Percentiles rank a stretch among this genome's conserved stretches.
Conservation (phyloP, 805 yeast genomes). For the Jamesozyma rosinii region DNA sequence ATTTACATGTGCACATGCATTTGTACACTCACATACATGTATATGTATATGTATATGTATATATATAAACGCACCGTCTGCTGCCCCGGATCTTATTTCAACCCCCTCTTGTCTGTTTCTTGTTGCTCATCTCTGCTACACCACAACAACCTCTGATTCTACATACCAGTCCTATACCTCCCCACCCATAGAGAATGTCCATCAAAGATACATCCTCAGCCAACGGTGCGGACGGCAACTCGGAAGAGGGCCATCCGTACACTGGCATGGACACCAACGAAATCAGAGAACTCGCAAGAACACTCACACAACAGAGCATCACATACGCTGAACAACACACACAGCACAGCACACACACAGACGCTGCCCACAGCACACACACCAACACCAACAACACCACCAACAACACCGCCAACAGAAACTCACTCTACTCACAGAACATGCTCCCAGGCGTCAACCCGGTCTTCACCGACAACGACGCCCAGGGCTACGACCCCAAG, state of each 20-base stretch:
- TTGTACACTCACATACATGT: too few relatives aligned
- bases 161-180: too few relatives aligned
- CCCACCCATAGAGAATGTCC: too few relatives aligned
- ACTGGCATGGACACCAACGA: conserved; percentile 33
- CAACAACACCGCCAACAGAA: neutral
- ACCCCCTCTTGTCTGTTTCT: too few relatives aligned
- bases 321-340: neutral
- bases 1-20: too few relatives aligned
- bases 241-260: conserved; percentile 12
- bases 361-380: neutral
- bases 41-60: too few relatives aligned
- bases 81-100: too few relatives aligned
- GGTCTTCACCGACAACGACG: conserved; percentile 6
- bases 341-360: neutral
- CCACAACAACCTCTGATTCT: too few relatives aligned
- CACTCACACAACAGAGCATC: conserved; percentile 16
- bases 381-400: neutral
- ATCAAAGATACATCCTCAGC: neutral
- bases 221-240: neutral
- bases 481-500: conserved; percentile 31
- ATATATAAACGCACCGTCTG: too few relatives aligned
- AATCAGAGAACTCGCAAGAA: conserved; percentile 36
- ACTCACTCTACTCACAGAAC: conserved; percentile 11
- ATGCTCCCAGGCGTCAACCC: conserved; percentile 13
- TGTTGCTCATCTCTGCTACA: too few relatives aligned